Base-by-base conservation (phyloP, 768 basidiomycete genomes). In the Piloderma croceum region DNA sequence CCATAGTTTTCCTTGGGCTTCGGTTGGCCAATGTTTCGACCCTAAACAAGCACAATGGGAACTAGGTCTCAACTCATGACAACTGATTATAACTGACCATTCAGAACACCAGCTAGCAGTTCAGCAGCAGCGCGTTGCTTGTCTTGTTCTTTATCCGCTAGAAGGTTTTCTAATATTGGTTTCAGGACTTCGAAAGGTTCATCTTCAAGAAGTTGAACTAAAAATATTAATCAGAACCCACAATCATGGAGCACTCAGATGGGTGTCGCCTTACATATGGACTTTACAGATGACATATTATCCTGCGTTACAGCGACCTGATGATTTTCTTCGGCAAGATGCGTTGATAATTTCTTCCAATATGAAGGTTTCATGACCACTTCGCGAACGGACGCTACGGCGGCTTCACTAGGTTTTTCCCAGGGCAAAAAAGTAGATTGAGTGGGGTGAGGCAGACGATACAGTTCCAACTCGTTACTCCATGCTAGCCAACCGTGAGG, bases 81-180 rank as follows among this genome's bases (percentile, higher is more conserved):
- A n/a, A n/a, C n/a, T n/a, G n/a, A 34, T 13, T 2, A 29, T 20
- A 31, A 19, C 56, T 37, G 52, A 75, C 82, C 83, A 46, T 74
- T 72, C 18, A 86, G 58, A n/a, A 85, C 45, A 19, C 84, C 84
- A 3, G 84, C 86, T 6, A 91, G 57, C 38, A 92, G 68, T 59
- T 96, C 91, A 4, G 89, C 89, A 7, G 87, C 81, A 3, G 87
- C 90, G 22, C 91, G 72, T 55, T 90, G 90, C 63, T 90, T 89
- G 62, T 93, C 84, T 44, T 88, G 82, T 47, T 87, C 80, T 45
- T 82, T 77, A 51, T 87, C 75, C 7, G 61, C 58, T 15, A 90
- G 63, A n/a, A 86, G 61, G 23, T 69, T 69, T 40, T 83, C 80
- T 25, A 90, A 54, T 1, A 76, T 71, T 0, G 80, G 79, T 44